Evolutionary conservation across 1,284 basidiomycete genomes (phyloP).

Genomic region (Fomes fomentarius): DNA sequence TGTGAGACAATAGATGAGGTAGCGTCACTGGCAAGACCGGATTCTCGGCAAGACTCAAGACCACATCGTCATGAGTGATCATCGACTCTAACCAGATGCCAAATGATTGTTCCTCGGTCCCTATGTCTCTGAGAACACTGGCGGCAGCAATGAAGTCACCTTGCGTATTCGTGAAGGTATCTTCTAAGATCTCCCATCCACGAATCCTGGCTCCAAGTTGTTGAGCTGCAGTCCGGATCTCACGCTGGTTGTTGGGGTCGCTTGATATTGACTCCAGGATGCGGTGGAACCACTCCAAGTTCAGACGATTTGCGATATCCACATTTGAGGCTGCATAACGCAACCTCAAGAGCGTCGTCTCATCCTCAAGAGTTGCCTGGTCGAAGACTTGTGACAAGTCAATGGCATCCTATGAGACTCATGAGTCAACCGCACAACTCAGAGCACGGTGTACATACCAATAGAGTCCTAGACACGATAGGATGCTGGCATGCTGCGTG

Average conservation of each 20-base stretch:
- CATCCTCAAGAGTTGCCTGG: conserved; percentile 48
- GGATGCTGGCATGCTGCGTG: conserved; percentile 67
- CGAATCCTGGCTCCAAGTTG: conserved; percentile 52
- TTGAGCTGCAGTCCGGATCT: conserved; percentile 46
- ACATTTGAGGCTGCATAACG: conserved; percentile 64
- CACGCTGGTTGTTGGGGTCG: conserved; percentile 41
- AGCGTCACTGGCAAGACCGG: conserved; percentile 40
- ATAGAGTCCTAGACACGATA: conserved; percentile 40
- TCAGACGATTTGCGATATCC: conserved; percentile 56
- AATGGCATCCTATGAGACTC: conserved; percentile 49
- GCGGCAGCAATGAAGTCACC: conserved; percentile 53
- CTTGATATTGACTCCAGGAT: conserved; percentile 45
- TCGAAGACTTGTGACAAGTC: conserved; percentile 60
- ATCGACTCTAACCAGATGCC: conserved; percentile 74
- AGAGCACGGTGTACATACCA: conserved; percentile 39
- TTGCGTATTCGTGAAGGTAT: conserved; percentile 55
- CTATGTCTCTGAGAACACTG: conserved; percentile 58
- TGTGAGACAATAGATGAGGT: conserved; percentile 39
- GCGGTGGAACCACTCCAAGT: conserved; percentile 43
- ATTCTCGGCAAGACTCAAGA: conserved; percentile 47
- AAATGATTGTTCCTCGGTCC: conserved; percentile 63
- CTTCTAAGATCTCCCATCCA: conserved; percentile 64
- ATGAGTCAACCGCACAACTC: neutral
- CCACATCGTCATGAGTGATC: conserved; percentile 55
- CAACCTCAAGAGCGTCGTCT: conserved; percentile 56